Evolutionary conservation across 2,329 filamentous ascomycete species (phyloP).

Genomic region (Tolypocladium tropicale): DNA sequence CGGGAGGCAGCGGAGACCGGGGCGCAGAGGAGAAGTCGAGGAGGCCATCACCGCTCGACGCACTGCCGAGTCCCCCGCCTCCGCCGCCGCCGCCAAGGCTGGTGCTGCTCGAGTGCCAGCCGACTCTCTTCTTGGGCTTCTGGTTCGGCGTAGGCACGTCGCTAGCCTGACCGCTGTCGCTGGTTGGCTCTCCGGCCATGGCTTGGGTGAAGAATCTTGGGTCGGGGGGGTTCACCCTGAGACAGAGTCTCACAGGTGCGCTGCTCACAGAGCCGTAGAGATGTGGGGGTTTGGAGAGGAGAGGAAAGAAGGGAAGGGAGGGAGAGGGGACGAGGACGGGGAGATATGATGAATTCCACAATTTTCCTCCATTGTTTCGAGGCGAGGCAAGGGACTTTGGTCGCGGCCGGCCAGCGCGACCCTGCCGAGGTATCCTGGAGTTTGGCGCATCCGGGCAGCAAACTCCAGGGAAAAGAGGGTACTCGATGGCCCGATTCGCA

Average conservation of each 20-base stretch:
- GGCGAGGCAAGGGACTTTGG: background rate
- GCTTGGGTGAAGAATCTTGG: constrained; percentile 7
- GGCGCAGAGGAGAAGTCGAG: constrained; percentile 1
- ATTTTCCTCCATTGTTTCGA: background rate
- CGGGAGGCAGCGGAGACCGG: constrained; percentile 1
- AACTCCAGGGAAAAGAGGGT: background rate
- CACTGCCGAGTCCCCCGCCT: constrained; percentile 2
- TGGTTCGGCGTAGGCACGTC: constrained; percentile 19
- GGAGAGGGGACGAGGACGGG: background rate
- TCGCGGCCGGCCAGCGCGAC: background rate
- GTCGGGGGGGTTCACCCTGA: constrained; percentile 10
- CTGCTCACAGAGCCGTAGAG: background rate
- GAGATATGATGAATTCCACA: background rate
- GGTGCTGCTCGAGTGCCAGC: constrained; percentile 22
- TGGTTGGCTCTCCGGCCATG: constrained; percentile 13
- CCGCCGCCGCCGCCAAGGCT: constrained; percentile 6
- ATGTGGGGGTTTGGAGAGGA: background rate
- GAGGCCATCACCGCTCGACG: constrained; percentile 4
- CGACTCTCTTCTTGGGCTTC: constrained; percentile 31
- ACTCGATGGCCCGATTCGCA: background rate
- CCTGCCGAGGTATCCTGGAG: background rate
- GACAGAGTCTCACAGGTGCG: constrained; percentile 11
- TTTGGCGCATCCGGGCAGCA: background rate
- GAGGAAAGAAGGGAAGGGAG: background rate
- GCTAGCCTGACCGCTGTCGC: constrained; percentile 16